These are phyloP conservation scores for Phaeophleospora eucalypticola DNA, from an alignment of 2,329 filamentous ascomycete genomes.

Conservation along the genomic window DNA sequence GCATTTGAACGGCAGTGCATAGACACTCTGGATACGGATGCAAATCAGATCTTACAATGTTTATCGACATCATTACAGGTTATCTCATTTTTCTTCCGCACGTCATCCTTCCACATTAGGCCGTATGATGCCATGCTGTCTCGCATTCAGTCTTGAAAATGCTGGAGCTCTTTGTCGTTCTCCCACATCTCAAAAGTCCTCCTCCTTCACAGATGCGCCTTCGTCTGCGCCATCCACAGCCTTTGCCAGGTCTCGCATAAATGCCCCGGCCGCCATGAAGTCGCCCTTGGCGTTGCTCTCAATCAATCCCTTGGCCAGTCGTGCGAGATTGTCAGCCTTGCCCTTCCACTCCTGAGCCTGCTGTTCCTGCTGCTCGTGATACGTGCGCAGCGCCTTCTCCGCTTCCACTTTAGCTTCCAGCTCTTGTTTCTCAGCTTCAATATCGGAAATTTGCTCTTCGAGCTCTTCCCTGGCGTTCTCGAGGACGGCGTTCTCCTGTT, in stretches of 20 bases:
- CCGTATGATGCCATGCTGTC: too few species aligned
- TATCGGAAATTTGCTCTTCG: background rate
- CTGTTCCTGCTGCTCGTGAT: background rate
- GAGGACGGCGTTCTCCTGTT: too few species aligned
- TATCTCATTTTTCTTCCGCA: background rate
- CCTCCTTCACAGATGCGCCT: background rate
- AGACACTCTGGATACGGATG: conserved; percentile 9
- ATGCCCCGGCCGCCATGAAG: background rate
- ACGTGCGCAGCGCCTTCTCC: too few species aligned
- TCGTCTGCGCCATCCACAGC: background rate
- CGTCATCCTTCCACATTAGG: too few species aligned
- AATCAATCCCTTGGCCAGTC: background rate
- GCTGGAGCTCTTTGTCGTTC: background rate
- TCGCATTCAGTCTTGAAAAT: background rate
- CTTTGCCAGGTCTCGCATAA: background rate
- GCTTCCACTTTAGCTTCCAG: too few species aligned
- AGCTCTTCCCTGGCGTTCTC: too few species aligned
- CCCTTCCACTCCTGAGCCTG: background rate
- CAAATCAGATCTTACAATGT: background rate
- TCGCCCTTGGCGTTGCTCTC: background rate
- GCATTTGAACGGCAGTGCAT: conserved; percentile 4
- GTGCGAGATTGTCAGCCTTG: background rate
- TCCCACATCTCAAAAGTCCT: background rate
- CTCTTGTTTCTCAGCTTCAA: background rate
- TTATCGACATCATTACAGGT: background rate